These are phyloP conservation scores for Macadamia integrifolia DNA, from an alignment of 164 flowering plant species.

Conservation along the genomic window DNA sequence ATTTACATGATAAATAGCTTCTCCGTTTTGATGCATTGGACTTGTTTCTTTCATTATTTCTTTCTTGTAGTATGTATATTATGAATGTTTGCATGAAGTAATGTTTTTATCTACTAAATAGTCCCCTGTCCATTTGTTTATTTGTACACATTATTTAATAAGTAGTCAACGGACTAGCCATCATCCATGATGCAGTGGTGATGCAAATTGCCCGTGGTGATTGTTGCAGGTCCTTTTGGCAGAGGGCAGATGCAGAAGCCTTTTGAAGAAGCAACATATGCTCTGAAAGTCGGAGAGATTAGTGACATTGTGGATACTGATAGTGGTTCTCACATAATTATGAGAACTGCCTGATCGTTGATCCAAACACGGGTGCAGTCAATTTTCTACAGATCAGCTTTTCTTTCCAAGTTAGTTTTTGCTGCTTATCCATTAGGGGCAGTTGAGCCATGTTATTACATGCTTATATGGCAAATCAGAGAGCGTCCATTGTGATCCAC, in stretches of 20 bases:
- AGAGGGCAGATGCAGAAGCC: conserved; percentile 98
- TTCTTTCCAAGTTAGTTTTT: not conserved
- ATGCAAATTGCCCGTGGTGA: not conserved
- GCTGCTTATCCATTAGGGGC: not conserved
- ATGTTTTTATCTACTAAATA: too few relatives aligned
- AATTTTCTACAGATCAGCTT: not conserved
- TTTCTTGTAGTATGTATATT: too few relatives aligned
- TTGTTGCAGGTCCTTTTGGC: conserved; percentile 71
- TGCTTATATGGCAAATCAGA: not conserved
- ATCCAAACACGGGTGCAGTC: not conserved
- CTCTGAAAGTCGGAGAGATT: conserved; percentile 78
- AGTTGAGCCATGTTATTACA: not conserved
- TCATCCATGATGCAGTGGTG: not conserved
- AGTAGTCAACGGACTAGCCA: too few relatives aligned
- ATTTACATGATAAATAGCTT: too few relatives aligned
- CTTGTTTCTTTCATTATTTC: too few relatives aligned
- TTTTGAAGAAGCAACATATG: conserved; percentile 79
- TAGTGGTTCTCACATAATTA: conserved; percentile 85
- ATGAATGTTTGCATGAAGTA: too few relatives aligned
- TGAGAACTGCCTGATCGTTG: conserved; percentile 59
- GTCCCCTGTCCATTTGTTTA: too few relatives aligned
- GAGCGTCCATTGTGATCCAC: not conserved
- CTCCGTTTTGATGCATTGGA: too few relatives aligned
- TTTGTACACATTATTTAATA: too few relatives aligned
- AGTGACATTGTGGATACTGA: conserved; percentile 94